phyloP scores from a whole-genome alignment of 1,139 yeast genomes.

The Maudiozyma humilis region DNA sequence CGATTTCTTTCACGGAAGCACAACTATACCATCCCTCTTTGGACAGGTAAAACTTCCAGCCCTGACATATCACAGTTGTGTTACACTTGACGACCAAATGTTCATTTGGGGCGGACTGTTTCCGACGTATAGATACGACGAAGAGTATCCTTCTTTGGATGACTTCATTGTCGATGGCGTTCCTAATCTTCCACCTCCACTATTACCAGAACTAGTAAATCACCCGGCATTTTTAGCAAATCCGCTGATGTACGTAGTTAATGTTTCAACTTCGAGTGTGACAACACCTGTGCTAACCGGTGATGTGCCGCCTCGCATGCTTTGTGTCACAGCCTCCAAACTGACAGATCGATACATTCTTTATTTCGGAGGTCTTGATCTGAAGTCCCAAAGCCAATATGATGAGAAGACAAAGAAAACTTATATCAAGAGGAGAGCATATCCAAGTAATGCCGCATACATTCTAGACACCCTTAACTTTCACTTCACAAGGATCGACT shows the following conservation, averaged over 20 bases:
- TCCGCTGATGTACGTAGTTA: slow-evolving; percentile 27
- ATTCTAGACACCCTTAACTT: slow-evolving; percentile 35
- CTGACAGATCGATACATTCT: slow-evolving; percentile 36
- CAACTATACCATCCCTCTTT: slow-evolving; percentile 30
- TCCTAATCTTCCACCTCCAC: slow-evolving; percentile 38
- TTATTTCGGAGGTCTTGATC: slow-evolving; percentile 41
- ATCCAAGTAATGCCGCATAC: slow-evolving; percentile 35
- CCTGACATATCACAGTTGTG: slow-evolving; percentile 34
- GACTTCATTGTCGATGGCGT: slow-evolving; percentile 32
- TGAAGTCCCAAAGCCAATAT: slow-evolving; percentile 29
- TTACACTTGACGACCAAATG: slow-evolving; percentile 29
- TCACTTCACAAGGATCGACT: slow-evolving; percentile 33
- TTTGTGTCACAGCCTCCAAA: slow-evolving; percentile 34
- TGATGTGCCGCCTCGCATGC: slow-evolving; percentile 36
- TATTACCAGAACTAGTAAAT: slow-evolving; percentile 32
- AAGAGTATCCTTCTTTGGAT: slow-evolving; percentile 29
- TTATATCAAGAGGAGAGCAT: slow-evolving; percentile 30
- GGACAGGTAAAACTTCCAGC: slow-evolving; percentile 33
- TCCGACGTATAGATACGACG: slow-evolving; percentile 28
- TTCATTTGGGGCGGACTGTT: slow-evolving; percentile 37
- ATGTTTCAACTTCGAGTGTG: slow-evolving; percentile 32
- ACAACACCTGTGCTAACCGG: slow-evolving; percentile 23
- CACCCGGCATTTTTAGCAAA: slow-evolving; percentile 35
- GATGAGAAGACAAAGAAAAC: slow-evolving; percentile 27
- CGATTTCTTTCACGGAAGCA: slow-evolving; percentile 12